A percentile compares a stretch with the other conserved stretches of the same genome.
phyloP scores from a whole-genome alignment of 352 stramenopile genomes.

The Phytophthora europaea region DNA sequence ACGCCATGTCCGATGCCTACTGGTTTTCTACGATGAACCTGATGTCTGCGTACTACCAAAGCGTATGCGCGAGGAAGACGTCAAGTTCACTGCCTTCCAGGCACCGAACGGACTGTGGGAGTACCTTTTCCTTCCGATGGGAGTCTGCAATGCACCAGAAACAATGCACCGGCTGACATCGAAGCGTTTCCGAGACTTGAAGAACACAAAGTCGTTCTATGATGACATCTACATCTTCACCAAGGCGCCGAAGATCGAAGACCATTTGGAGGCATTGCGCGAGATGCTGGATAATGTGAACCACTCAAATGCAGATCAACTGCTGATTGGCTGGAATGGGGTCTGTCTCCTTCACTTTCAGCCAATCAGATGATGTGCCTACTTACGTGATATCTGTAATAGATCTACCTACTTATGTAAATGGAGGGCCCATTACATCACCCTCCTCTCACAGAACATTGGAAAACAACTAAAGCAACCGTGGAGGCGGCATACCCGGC shows the following conservation, averaged over 20 bases:
- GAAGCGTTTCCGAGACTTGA: slow-evolving; percentile 6
- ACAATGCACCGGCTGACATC: slow-evolving; percentile 13
- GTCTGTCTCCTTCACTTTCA: too few species aligned
- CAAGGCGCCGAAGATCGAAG: slow-evolving; percentile 5
- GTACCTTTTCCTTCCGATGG: slow-evolving; percentile 1
- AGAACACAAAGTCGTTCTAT: slow-evolving; percentile 13
- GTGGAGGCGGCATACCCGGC: too few species aligned
- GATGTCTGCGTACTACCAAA: slow-evolving; percentile 32
- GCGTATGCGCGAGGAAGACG: slow-evolving; percentile 30
- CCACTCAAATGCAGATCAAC: too few species aligned
- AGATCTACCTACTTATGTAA: too few species aligned
- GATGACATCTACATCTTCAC: slow-evolving; percentile 25
- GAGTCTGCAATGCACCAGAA: neutral
- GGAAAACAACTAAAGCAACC: too few species aligned
- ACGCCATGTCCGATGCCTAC: neutral
- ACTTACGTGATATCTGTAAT: too few species aligned
- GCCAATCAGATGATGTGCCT: too few species aligned
- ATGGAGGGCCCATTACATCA: too few species aligned
- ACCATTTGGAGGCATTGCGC: slow-evolving; percentile 3
- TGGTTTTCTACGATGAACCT: neutral
- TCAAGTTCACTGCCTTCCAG: slow-evolving; percentile 26
- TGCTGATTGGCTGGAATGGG: too few species aligned
- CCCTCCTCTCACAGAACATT: too few species aligned
- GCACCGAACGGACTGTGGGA: slow-evolving; percentile 4
- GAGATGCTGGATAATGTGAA: neutral